These are phyloP conservation scores for Corylus heterophylla DNA, from an alignment of 306 rosid species.

Conservation along the genomic window DNA sequence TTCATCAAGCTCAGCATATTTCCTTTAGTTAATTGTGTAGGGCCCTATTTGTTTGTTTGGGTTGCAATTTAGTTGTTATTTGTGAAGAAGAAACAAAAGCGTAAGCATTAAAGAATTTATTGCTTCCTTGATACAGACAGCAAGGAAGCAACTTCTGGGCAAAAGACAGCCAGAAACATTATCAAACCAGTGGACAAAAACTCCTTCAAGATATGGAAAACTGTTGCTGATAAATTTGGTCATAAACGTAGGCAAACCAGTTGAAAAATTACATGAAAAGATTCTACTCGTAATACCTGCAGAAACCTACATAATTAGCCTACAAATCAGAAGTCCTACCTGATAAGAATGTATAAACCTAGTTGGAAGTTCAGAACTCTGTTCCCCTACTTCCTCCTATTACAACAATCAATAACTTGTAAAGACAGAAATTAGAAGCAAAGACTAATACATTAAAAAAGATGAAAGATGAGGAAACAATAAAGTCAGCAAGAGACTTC, in stretches of 20 bases:
- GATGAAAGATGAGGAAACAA: conserved; percentile 33
- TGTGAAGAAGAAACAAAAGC: too few relatives aligned
- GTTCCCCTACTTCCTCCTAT: conserved; percentile 42
- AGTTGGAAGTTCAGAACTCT: conserved; percentile 37
- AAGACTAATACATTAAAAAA: conserved; percentile 32
- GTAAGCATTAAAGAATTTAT: too few relatives aligned
- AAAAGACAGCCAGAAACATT: too few relatives aligned
- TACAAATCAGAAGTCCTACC: conserved; percentile 55
- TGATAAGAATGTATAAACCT: conserved; percentile 37
- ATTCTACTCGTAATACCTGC: conserved; percentile 49
- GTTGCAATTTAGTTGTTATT: too few relatives aligned
- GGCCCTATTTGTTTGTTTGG: too few relatives aligned
- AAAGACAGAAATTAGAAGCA: conserved; percentile 32
- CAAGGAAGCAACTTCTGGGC: too few relatives aligned
- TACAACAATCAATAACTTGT: conserved; percentile 25
- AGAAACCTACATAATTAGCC: conserved; percentile 60
- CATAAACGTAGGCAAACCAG: conserved; percentile 36
- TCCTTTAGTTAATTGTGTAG: too few relatives aligned
- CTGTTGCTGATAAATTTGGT: conserved; percentile 32
- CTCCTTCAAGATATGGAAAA: background rate
- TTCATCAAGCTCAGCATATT: too few relatives aligned
- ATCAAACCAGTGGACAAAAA: too few relatives aligned
- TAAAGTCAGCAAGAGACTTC: conserved; percentile 37
- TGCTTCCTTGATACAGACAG: too few relatives aligned
- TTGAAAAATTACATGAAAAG: conserved; percentile 43